Conservation (phyloP, 139 green algal genomes). For the Coelastrella sp. region DNA sequence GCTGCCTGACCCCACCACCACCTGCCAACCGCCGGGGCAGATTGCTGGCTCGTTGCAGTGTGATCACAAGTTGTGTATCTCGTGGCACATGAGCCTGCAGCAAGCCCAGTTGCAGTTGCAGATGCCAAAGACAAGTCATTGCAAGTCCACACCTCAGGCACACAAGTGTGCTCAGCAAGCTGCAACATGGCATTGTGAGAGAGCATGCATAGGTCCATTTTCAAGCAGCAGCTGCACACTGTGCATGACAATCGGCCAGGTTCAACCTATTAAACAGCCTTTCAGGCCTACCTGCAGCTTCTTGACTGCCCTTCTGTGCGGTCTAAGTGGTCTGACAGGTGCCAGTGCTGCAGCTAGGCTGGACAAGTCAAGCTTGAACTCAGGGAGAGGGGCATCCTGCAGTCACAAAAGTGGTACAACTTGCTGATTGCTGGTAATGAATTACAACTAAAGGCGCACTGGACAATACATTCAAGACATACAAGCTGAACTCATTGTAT, state of each 20-base stretch:
- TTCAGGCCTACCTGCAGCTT: constrained; percentile 10
- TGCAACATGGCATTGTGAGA: too few relatives aligned
- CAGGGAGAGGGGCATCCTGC: constrained; percentile 63
- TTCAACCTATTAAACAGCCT: too few relatives aligned
- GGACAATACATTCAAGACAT: too few relatives aligned
- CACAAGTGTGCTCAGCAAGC: too few relatives aligned
- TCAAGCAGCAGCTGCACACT: too few relatives aligned
- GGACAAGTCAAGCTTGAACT: constrained; percentile 66
- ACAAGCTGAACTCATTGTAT: too few relatives aligned
- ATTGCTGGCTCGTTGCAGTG: constrained; percentile 66
- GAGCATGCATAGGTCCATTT: too few relatives aligned
- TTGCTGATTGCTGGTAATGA: not conserved
- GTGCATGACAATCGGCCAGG: too few relatives aligned
- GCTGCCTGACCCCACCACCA: constrained; percentile 7
- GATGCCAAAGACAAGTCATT: too few relatives aligned
- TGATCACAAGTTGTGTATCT: constrained; percentile 68
- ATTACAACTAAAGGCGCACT: too few relatives aligned
- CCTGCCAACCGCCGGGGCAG: constrained; percentile 50
- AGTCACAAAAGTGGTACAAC: not conserved
- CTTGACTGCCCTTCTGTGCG: constrained; percentile 21
- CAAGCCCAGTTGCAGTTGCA: not conserved
- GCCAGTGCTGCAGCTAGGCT: constrained; percentile 37
- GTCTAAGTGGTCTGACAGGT: constrained; percentile 39
- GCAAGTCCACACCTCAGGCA: too few relatives aligned
- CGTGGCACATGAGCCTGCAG: constrained; percentile 56